phyloP scores from a whole-genome alignment of 441 rosid genomes.

The Aquilaria agallochum region DNA sequence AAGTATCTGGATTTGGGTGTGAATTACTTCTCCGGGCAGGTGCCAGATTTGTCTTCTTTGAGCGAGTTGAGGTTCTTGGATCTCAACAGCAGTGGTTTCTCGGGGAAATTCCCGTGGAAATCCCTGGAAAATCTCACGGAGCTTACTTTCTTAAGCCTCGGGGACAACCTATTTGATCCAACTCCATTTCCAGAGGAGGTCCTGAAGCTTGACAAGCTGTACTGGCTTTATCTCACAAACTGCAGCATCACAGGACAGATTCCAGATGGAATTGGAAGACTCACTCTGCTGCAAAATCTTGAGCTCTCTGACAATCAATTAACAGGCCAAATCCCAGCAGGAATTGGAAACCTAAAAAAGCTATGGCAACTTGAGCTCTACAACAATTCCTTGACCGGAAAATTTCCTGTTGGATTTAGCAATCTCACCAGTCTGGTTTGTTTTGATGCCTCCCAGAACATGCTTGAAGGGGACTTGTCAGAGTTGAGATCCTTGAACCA shows the following conservation, averaged over 20 bases:
- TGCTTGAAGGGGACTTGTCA: conserved; percentile 45
- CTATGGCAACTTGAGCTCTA: conserved; percentile 58
- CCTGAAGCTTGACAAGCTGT: conserved; percentile 31
- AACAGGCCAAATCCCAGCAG: conserved; percentile 42
- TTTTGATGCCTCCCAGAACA: conserved; percentile 48
- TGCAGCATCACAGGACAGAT: conserved; percentile 52
- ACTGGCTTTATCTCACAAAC: conserved; percentile 51
- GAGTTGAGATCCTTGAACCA: conserved; percentile 39
- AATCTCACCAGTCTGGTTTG: conserved; percentile 32
- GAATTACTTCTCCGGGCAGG: conserved; percentile 45
- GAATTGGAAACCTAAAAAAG: conserved; percentile 29
- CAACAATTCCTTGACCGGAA: conserved; percentile 46
- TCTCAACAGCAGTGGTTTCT: conserved; percentile 46
- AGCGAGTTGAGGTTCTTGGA: conserved; percentile 32
- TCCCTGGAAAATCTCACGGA: conserved; percentile 35
- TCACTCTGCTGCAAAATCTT: conserved; percentile 36
- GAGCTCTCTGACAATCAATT: conserved; percentile 51
- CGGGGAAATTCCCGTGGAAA: conserved; percentile 52
- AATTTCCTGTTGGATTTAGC: conserved; percentile 43
- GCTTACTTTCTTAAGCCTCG: conserved; percentile 49
- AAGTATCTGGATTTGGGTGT: conserved; percentile 38
- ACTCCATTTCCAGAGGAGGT: conserved; percentile 42
- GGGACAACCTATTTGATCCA: conserved; percentile 43
- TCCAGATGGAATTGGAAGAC: conserved; percentile 42
- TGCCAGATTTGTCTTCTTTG: conserved; percentile 41